Evolutionary conservation across 495 filamentous ascomycete species (phyloP).

Genomic region (Penicillium paradoxum): DNA sequence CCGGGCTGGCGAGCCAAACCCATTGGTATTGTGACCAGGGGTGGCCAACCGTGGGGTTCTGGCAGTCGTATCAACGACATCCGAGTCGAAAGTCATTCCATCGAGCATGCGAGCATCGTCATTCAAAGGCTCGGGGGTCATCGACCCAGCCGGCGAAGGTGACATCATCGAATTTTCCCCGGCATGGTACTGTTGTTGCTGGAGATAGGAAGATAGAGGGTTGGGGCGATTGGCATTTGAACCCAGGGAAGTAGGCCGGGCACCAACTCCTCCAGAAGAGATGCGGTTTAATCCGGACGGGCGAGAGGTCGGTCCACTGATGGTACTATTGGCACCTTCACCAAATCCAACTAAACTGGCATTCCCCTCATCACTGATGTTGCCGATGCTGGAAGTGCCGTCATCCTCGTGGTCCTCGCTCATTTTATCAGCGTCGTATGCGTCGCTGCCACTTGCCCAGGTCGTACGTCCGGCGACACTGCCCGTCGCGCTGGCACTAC

Average conservation of each 20-base stretch:
- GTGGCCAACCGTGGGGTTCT: slow-evolving; percentile 38
- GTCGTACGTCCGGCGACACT: slow-evolving; percentile 68
- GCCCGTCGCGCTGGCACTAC: slow-evolving; percentile 73
- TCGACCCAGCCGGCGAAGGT: slow-evolving; percentile 34
- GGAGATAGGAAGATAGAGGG: slow-evolving; percentile 22
- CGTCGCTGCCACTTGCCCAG: slow-evolving; percentile 64
- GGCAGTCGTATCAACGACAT: slow-evolving; percentile 50
- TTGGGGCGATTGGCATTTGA: slow-evolving; percentile 26
- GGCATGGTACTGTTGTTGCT: slow-evolving; percentile 21
- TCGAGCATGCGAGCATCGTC: slow-evolving; percentile 50
- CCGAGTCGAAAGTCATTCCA: slow-evolving; percentile 52
- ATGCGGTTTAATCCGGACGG: slow-evolving; percentile 27
- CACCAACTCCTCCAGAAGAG: slow-evolving; percentile 25
- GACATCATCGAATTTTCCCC: slow-evolving; percentile 31
- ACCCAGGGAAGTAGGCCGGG: slow-evolving; percentile 34
- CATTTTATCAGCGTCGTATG: slow-evolving; percentile 62
- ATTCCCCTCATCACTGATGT: slow-evolving; percentile 72
- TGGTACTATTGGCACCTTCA: slow-evolving; percentile 76
- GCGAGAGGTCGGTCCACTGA: slow-evolving; percentile 64
- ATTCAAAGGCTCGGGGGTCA: slow-evolving; percentile 33
- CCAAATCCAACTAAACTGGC: slow-evolving; percentile 80
- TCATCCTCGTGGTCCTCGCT: slow-evolving; percentile 60
- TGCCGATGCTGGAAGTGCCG: slow-evolving; percentile 58
- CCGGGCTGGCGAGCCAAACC: slow-evolving; percentile 10
- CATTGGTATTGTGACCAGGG: slow-evolving; percentile 15